phyloP scores from a whole-genome alignment of 1,284 basidiomycete genomes.

The Cutaneotrichosporon sp. region DNA sequence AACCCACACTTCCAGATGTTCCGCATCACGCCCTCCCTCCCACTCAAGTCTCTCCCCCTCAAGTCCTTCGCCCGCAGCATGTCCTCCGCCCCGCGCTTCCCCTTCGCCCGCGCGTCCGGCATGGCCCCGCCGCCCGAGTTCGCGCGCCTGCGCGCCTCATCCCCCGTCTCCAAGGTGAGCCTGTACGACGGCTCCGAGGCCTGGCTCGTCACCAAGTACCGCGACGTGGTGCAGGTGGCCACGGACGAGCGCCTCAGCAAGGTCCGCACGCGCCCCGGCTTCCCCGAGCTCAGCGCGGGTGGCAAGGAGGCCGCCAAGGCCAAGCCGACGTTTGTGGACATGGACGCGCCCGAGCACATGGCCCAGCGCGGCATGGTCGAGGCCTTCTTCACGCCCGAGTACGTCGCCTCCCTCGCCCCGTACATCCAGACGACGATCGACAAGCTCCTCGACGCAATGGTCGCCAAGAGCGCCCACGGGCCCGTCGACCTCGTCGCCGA shows the following conservation, averaged over 20 bases:
- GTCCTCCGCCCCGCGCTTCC: conserved; percentile 2
- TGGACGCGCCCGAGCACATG: conserved; percentile 22
- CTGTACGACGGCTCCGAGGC: conserved; percentile 14
- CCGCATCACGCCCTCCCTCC: no score
- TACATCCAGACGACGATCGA: conserved; percentile 16
- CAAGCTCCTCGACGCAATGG: conserved; percentile 12
- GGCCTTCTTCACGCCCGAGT: conserved; percentile 9
- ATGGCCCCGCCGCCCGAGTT: conserved; percentile 21
- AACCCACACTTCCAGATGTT: neutral
- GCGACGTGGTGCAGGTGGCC: conserved; percentile 14
- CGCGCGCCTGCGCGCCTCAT: conserved; percentile 9
- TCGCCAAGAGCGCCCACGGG: neutral
- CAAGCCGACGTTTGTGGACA: conserved; percentile 21
- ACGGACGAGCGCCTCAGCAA: conserved; percentile 19
- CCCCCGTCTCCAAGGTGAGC: conserved; percentile 15
- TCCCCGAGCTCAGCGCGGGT: conserved; percentile 24
- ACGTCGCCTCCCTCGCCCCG: conserved; percentile 12
- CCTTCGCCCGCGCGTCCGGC: conserved; percentile 17
- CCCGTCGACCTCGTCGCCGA: conserved; percentile 14
- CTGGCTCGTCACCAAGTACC: conserved; percentile 23
- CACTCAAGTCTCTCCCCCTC: neutral
- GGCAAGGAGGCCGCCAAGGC: conserved; percentile 19
- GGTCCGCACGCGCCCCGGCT: conserved; percentile 19
- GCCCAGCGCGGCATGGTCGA: conserved; percentile 18
- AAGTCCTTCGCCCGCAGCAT: neutral